Base-by-base conservation (phyloP, 2,329 filamentous ascomycete species). In the Escovopsis sp. region DNA sequence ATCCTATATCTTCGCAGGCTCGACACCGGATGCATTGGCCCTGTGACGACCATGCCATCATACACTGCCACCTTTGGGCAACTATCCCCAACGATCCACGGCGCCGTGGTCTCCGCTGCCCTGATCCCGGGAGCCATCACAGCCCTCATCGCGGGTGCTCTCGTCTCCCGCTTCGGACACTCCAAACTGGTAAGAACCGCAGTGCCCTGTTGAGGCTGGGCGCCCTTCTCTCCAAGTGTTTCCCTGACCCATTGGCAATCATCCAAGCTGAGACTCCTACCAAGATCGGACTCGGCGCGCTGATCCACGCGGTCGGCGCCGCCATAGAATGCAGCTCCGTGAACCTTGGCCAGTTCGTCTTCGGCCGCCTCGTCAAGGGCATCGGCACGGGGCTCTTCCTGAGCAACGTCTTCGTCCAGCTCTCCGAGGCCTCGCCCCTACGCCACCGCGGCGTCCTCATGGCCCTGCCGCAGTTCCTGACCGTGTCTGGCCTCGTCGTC, bases 91-190 rank as follows among this genome's bases (percentile, higher is more conserved):
- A 67, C 66, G 0, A 47, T 76, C 1, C 71, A 72, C 42, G 73
- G 74, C 1, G 54, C 76, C 3, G 62, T 73, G 6, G 71, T 78
- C 13, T 76, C 73, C 0, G 66, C 66, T 0, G 68, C 76, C 32
- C 57, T 77, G 16, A 61, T 76, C 17, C 66, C 72, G 0, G 74
- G 70, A 5, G 72, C 68, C 0, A 51, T 77, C 11, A 68, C 72
- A 0, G 72, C 73, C 0, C 60, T 76, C 17, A 60, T 76, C 26
- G 70, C 72, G 0, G 65, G 74, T 2, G 58, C 65, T 31, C 56
- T 78, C 2, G 68, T 60, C 7, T 66, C 66, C 44, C 60, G 51
- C 38, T 66, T 70, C 14, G 73, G 73, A 0, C 61, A 72, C 9
- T 58, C 65, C 0, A 57, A 57, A n/a, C 59, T 62, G 0, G n/a